Base-by-base conservation (phyloP, 2,329 filamentous ascomycete species). In the Nigrograna mackinnonii region DNA sequence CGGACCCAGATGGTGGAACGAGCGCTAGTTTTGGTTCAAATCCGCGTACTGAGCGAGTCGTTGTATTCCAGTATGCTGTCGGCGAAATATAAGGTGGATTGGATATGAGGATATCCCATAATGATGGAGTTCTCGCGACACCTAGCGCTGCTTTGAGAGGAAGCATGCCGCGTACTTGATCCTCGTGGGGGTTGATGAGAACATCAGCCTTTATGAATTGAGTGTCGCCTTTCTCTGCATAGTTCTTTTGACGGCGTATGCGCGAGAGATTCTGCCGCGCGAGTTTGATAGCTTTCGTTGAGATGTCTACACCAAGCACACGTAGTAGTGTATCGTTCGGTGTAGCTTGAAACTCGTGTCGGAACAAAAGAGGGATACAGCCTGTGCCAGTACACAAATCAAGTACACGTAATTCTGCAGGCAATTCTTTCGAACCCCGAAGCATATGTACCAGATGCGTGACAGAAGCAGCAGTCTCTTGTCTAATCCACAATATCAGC, bases 341-440 rank as follows among this genome's bases (percentile, higher is more conserved):
- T 7, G 66, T 57, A 3, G 62, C 54, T 22, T 57, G 62, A 44
- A 90, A 77, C 7, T 85, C 75, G 24, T 84, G 75, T 48, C 87
- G 82, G 5, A 96, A 76, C 3, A 89, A 79, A 6, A 97, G 78
- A 0, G 90, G 80, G 49, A 97, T 95, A 69, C 92, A 96, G 4
- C 94, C 94, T 4, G 88, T 89, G 7, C 94, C 94, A 0, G 90
- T 91, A 67, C 94, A 97, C 21, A 96, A 75, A 66, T 99, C 94
- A 6, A 96, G 67, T 30, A 97, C 74, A 11, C 77, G 79, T 11
- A 95, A 55, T 13, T 54, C 54, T 19, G 43, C 14, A 11, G 58
- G 55, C 3, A 67, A 47, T 2, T 37, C 46, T 19, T 41, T 36
- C 17, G 55, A 56, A 30, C 50, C 37, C 16, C 51, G 45, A 12